Evolutionary conservation across 116 monocot genomes (phyloP).

Genomic region (Phalaenopsis hybrid): DNA sequence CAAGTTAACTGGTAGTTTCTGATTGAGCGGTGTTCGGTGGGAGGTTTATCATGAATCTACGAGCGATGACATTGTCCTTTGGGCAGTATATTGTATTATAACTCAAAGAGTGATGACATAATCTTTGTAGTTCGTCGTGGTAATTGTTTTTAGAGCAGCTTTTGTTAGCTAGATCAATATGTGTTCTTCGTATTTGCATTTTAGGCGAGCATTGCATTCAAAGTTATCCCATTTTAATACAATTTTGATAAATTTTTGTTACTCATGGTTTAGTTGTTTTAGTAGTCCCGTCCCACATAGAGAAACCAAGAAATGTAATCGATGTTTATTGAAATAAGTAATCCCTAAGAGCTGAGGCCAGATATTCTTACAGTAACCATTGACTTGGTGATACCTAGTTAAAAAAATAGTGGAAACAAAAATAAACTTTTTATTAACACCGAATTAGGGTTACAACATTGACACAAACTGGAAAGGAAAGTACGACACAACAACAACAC

Average conservation of each 20-base stretch:
- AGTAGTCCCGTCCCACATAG: not conserved
- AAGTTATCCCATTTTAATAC: not conserved
- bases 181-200: not conserved
- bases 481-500: too few species aligned
- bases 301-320: not conserved
- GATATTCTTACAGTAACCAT: not conserved
- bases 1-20: not conserved
- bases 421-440: too few species aligned
- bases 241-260: not conserved
- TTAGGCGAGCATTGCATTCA: not conserved
- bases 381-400: too few species aligned
- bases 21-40: not conserved
- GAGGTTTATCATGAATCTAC: not conserved
- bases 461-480: too few species aligned
- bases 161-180: not conserved
- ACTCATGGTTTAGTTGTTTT: not conserved
- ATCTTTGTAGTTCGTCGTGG: not conserved
- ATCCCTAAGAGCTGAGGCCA: not conserved
- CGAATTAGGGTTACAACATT: too few species aligned
- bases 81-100: not conserved
- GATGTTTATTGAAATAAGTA: not conserved
- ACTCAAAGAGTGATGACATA: not conserved
- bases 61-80: not conserved
- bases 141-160: not conserved
- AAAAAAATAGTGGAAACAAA: too few species aligned